These are phyloP conservation scores for Aspergillus flavus DNA, from an alignment of 2,329 filamentous ascomycete genomes.

Conservation along the genomic window DNA sequence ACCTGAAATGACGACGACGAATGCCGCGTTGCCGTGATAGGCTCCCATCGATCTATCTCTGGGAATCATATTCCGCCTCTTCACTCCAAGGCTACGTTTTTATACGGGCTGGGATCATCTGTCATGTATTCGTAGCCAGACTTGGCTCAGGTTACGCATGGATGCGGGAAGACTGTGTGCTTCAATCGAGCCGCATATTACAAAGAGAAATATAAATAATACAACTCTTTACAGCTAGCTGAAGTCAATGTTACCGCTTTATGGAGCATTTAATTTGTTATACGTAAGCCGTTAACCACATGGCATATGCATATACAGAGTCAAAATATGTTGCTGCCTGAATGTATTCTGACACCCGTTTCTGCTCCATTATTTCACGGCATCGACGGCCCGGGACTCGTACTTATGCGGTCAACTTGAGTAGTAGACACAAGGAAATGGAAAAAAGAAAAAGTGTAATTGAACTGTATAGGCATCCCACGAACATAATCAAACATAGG, in stretches of 20 bases:
- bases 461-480: background rate
- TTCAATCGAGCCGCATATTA: background rate
- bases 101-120: background rate
- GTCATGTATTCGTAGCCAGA: background rate
- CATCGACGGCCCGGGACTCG: background rate
- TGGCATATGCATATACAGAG: background rate
- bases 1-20: background rate
- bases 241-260: background rate
- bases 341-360: background rate
- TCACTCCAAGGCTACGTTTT: background rate
- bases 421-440: background rate
- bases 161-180: background rate
- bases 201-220: background rate
- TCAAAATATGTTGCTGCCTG: background rate
- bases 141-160: background rate
- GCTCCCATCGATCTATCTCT: background rate
- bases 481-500: constrained; percentile 3
- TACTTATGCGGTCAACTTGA: background rate
- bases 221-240: background rate
- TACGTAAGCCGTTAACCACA: background rate
- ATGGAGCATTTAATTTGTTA: background rate
- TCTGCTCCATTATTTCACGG: background rate
- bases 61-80: background rate
- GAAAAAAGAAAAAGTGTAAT: background rate
- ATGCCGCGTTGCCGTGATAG: background rate